Evolutionary conservation across 1,284 basidiomycete species (phyloP).

Genomic region (Rhodotorula glutinis): DNA sequence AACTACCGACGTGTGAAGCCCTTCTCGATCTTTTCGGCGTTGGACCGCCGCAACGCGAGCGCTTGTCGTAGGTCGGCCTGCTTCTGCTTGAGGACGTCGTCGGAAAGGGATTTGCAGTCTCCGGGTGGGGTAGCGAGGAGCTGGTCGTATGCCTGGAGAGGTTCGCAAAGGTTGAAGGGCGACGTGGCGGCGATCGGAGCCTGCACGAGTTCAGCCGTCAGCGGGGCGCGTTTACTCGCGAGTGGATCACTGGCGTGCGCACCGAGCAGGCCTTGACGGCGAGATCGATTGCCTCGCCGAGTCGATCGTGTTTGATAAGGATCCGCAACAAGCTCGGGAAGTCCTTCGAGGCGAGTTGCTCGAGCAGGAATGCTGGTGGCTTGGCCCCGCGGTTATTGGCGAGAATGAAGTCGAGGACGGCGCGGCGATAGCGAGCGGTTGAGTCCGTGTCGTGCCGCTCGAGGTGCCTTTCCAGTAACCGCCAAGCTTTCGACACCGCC

Average conservation of each 20-base stretch:
- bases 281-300: conserved; percentile 69
- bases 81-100: conserved; percentile 49
- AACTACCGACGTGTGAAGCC: no score
- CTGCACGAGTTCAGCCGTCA: conserved; percentile 45
- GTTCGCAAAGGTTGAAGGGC: conserved; percentile 63
- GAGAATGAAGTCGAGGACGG: conserved; percentile 70
- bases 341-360: conserved; percentile 66
- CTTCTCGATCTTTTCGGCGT: no score
- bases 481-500: conserved; percentile 76
- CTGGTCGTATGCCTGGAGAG: conserved; percentile 69
- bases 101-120: conserved; percentile 29
- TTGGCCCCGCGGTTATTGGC: conserved; percentile 60
- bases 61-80: conserved; percentile 45
- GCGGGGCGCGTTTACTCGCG: conserved; percentile 51
- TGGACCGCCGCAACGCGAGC: not conserved
- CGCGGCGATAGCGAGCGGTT: conserved; percentile 63
- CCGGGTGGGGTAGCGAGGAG: conserved; percentile 66
- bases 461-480: conserved; percentile 76
- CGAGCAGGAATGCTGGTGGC: conserved; percentile 77
- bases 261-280: conserved; percentile 54
- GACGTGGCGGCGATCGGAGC: conserved; percentile 59
- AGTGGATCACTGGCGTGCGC: not conserved
- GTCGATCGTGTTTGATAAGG: conserved; percentile 69
- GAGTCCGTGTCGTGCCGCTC: conserved; percentile 71
- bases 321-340: conserved; percentile 73